phyloP scores from a whole-genome alignment of 495 filamentous ascomycete genomes.

The Lasiosphaeris hirsuta region DNA sequence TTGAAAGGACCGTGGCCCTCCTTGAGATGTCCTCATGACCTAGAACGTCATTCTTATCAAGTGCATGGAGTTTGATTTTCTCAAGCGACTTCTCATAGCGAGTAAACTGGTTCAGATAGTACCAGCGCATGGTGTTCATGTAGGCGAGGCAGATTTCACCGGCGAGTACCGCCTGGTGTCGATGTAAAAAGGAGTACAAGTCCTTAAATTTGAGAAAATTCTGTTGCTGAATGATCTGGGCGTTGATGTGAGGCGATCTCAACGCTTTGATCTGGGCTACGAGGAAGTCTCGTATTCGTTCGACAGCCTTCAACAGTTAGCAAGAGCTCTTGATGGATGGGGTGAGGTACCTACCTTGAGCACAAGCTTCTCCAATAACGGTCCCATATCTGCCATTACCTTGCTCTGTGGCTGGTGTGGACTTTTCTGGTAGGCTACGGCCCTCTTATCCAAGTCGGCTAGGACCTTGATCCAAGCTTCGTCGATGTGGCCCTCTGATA shows the following conservation, averaged over 20 bases:
- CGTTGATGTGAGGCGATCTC: slow-evolving; percentile 90
- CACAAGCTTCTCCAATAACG: slow-evolving; percentile 75
- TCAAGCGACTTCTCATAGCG: slow-evolving; percentile 80
- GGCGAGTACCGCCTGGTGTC: slow-evolving; percentile 72
- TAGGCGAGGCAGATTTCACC: slow-evolving; percentile 91
- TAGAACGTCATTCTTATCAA: slow-evolving; percentile 82
- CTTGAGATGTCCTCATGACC: slow-evolving; percentile 70
- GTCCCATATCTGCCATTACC: slow-evolving; percentile 77
- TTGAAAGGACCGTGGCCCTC: slow-evolving; percentile 49
- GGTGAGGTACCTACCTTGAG: slow-evolving; percentile 58
- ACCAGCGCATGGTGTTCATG: slow-evolving; percentile 98
- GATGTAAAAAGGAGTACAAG: slow-evolving; percentile 76
- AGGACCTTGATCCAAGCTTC: slow-evolving; percentile 83
- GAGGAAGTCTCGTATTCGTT: slow-evolving; percentile 89
- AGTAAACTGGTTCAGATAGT: slow-evolving; percentile 87
- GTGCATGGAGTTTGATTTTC: slow-evolving; percentile 74
- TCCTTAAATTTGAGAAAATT: slow-evolving; percentile 84
- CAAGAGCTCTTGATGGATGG: not conserved
- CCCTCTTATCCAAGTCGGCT: slow-evolving; percentile 78
- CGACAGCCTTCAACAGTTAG: slow-evolving; percentile 61
- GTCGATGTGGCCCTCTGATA: slow-evolving; percentile 85
- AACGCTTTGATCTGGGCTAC: slow-evolving; percentile 91
- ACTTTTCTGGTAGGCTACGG: slow-evolving; percentile 62
- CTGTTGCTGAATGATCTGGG: slow-evolving; percentile 91
- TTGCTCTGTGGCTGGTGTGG: slow-evolving; percentile 63